These are phyloP conservation scores for Agaricus sinodeliciosus DNA, from an alignment of 768 basidiomycete species.

Conservation along the genomic window DNA sequence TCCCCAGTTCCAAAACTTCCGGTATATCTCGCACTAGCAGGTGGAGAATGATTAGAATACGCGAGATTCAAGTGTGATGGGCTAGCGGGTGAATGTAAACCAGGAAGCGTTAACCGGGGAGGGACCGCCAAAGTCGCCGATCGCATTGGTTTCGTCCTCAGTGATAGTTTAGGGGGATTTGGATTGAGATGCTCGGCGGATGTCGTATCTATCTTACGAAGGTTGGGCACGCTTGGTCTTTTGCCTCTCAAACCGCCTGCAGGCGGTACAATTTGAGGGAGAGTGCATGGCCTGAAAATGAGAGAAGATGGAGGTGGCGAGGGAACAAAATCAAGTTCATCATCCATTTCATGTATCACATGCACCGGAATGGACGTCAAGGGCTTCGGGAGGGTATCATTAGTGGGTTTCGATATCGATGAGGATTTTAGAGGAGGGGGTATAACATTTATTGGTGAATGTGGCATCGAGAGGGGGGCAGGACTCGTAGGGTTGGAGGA, in stretches of 20 bases:
- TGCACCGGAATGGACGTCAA: conserved; percentile 8
- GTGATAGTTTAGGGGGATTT: conserved; percentile 51
- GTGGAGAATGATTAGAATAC: conserved; percentile 49
- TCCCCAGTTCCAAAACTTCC: background rate
- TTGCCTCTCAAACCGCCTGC: conserved; percentile 18
- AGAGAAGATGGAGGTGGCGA: conserved; percentile 66
- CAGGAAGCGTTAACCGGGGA: conserved; percentile 30
- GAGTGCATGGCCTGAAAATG: conserved; percentile 33
- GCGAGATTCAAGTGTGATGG: conserved; percentile 57
- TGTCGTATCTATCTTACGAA: conserved; percentile 56
- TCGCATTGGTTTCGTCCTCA: conserved; percentile 51
- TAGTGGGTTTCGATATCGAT: conserved; percentile 12
- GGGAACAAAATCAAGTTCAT: conserved; percentile 40
- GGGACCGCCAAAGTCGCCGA: conserved; percentile 55
- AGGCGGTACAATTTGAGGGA: conserved; percentile 33
- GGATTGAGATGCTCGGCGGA: conserved; percentile 42
- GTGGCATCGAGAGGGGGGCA: conserved; percentile 22
- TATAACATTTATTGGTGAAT: conserved; percentile 53
- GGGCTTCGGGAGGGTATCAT: background rate
- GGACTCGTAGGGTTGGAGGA: conserved; percentile 14
- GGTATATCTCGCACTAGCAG: background rate
- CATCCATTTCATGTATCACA: conserved; percentile 7
- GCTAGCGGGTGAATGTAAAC: conserved; percentile 33
- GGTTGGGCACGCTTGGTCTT: conserved; percentile 52
- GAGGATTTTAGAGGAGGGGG: conserved; percentile 33